phyloP scores from a whole-genome alignment of 78 protist species.

The Anaeramoeba flamelloides region DNA sequence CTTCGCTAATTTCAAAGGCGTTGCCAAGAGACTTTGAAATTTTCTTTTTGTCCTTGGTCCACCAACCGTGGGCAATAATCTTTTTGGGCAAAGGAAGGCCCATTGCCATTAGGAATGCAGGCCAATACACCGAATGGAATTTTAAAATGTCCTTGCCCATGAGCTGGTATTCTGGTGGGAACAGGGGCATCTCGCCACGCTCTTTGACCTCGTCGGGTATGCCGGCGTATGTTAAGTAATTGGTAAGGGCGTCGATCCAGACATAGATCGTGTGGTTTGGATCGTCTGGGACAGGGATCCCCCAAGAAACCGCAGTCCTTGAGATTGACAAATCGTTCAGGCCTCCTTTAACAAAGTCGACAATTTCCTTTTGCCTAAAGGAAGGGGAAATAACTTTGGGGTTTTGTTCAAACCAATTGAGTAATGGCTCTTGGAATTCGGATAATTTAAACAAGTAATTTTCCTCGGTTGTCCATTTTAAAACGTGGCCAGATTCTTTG shows the following conservation, averaged over 20 bases:
- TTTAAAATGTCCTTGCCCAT: constrained; percentile 83
- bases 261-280: constrained; percentile 79
- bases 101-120: constrained; percentile 62
- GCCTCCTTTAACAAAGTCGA: background rate
- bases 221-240: constrained; percentile 70
- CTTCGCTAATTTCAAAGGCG: constrained; percentile 42
- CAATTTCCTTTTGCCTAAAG: constrained; percentile 28
- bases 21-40: constrained; percentile 55
- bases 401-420: constrained; percentile 15
- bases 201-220: constrained; percentile 11
- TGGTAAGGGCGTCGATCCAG: constrained; percentile 90
- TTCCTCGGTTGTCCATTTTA: constrained; percentile 33
- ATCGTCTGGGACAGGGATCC: constrained; percentile 67
- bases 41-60: constrained; percentile 52
- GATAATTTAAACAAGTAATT: constrained; percentile 54
- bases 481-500: constrained; percentile 28
- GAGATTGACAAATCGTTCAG: constrained; percentile 48
- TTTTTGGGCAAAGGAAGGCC: constrained; percentile 34
- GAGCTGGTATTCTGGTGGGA: constrained; percentile 58
- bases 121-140: constrained; percentile 88
- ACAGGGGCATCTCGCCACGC: no score
- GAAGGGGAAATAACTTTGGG: constrained; percentile 32
- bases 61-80: constrained; percentile 72
- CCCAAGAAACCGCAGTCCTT: constrained; percentile 63
- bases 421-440: constrained; percentile 16